Evolutionary conservation across 23 red algal species (phyloP).

Genomic region (Pyropia yezoensis): DNA sequence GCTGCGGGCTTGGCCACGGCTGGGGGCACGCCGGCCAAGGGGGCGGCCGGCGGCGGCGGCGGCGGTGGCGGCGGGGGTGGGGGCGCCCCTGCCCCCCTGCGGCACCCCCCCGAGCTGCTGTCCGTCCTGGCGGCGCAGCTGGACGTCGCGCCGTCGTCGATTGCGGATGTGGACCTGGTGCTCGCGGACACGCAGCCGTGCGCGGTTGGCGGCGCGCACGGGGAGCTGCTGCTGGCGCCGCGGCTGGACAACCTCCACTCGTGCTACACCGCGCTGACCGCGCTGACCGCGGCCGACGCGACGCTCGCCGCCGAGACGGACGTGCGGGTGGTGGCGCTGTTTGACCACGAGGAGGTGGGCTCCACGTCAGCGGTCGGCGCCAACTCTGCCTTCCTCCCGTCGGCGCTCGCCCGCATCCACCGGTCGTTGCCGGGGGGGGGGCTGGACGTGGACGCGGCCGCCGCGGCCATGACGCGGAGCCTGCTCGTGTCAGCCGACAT

Average conservation of each 20-base stretch:
- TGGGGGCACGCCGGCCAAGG: slow-evolving; percentile 1
- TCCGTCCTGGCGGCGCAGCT: slow-evolving; percentile 20
- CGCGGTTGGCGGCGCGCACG: slow-evolving; percentile 43
- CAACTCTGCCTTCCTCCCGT: slow-evolving; percentile 36
- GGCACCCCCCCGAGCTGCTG: slow-evolving; percentile 44
- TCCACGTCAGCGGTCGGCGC: slow-evolving; percentile 50
- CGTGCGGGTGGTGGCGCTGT: slow-evolving; percentile 48
- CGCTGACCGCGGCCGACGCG: slow-evolving; percentile 10
- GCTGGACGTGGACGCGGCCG: not conserved
- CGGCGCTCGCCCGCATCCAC: slow-evolving; percentile 34
- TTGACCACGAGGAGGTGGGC: slow-evolving; percentile 87
- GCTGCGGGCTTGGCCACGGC: slow-evolving; percentile 2
- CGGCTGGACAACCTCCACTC: slow-evolving; percentile 66
- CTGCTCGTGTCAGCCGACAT: slow-evolving; percentile 75
- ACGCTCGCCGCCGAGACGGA: not conserved
- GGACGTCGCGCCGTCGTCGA: slow-evolving; percentile 8
- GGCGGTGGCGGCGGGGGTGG: not conserved
- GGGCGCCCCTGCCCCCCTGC: not conserved
- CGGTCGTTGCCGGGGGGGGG: slow-evolving; percentile 1
- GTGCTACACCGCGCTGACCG: slow-evolving; percentile 42
- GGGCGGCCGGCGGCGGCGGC: no score
- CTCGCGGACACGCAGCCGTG: slow-evolving; percentile 63
- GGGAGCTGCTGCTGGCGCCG: slow-evolving; percentile 70
- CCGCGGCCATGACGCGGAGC: slow-evolving; percentile 3
- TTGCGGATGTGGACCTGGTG: slow-evolving; percentile 65